Evolutionary conservation across 192 early-diverging fungal species (phyloP).

Genomic region (Lobulomyces angularis): DNA sequence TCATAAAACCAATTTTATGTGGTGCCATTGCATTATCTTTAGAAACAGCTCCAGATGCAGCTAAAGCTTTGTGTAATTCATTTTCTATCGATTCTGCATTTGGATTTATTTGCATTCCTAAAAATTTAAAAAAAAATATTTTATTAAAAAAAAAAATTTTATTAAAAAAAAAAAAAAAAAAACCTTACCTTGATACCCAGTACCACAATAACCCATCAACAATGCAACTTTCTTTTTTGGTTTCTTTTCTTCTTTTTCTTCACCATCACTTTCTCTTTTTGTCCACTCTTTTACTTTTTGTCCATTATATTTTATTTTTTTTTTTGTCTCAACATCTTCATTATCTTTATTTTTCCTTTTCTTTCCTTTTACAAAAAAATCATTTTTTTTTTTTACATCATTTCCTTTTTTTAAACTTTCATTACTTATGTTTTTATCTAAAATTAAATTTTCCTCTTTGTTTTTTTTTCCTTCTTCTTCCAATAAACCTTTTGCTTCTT

Average conservation of each 20-base stretch:
- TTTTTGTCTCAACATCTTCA: too few species aligned
- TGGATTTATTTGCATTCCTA: constrained; percentile 45
- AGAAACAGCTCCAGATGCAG: constrained; percentile 68
- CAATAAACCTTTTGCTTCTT: too few species aligned
- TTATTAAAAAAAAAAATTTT: neutral
- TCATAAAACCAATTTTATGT: constrained; percentile 61
- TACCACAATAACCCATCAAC: constrained; percentile 85
- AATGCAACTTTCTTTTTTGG: constrained; percentile 87
- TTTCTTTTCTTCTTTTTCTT: neutral
- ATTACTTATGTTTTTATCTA: too few species aligned
- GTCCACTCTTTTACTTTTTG: too few species aligned
- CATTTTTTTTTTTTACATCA: too few species aligned
- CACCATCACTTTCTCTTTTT: too few species aligned
- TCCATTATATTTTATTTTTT: too few species aligned
- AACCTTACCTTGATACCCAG: constrained; percentile 86
- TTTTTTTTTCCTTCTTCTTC: too few species aligned
- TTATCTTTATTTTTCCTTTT: too few species aligned
- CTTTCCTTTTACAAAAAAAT: too few species aligned
- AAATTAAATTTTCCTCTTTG: too few species aligned
- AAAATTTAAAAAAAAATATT: constrained; percentile 1
- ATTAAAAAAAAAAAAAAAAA: neutral
- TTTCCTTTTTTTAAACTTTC: too few species aligned
- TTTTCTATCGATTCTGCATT: constrained; percentile 62
- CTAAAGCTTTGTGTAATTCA: constrained; percentile 78
- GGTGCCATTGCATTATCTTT: constrained; percentile 73